Base-by-base conservation (phyloP, 345 rosid genomes). In the Acer saccharum region DNA sequence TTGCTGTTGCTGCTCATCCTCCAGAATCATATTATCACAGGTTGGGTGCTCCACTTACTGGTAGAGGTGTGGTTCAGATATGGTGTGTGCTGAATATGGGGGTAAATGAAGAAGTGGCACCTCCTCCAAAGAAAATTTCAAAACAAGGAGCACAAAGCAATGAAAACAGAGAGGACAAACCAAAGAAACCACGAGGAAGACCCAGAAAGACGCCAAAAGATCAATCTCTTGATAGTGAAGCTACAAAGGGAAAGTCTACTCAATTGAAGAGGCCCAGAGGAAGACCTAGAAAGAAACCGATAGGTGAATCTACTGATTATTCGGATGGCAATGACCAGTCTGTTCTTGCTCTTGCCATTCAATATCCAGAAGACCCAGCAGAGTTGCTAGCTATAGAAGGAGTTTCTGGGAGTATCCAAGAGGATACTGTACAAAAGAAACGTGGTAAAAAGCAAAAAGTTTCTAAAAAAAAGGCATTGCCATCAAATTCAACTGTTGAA, bases 1-100 rank as follows among this genome's bases (percentile, higher is more conserved):
- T 96, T 82, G 98, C 97, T 69, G 88, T 94, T 78, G 89, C 95
- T 83, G 88, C 97, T 82, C 99, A 94, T 89, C 96, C 97, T 68
- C 89, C 95, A 67, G 94, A 85, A 65, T 88, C 97, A 68, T 90
- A 79, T 75, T 84, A 86, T 81, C 98, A 95, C 90, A 90, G 84
- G 86, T 83, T 91, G 39, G 98, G 98, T 76, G 75, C 72, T 77
- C 87, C 88, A 44, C 89, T 90, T 78, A 75, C 85, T 69, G 98
- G 98, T 65, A 88, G 97, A 82, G 98, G 98, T 78, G 74, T 90
- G 44, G 79, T 95, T 84, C 98, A 95, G 87, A 91, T 95, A 76
- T 95, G 97, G 98, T 87, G 92, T 79, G 69, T 95, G 76, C 73
- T 91, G 78, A 89, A 93, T 63, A 68, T 71, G 69, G 41, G 76